Evolutionary conservation across 306 rosid genomes (phyloP).

Genomic region (Malus domestica): ASM211411v1 NC_041799.1:15764001-15764500

Average conservation of each 20-base stretch:
- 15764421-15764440: background rate
- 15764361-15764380: background rate
- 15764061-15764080: background rate
- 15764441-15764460: background rate
- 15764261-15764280: background rate
- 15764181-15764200: slow-evolving; percentile 36
- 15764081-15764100: slow-evolving; percentile 45
- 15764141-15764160: slow-evolving; percentile 86
- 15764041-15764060: slow-evolving; percentile 23
- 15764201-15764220: slow-evolving; percentile 11
- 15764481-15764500: background rate
- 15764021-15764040: background rate
- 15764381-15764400: background rate
- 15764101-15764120: slow-evolving; percentile 92
- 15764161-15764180: slow-evolving; percentile 97
- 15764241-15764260: background rate
- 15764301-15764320: background rate
- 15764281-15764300: background rate
- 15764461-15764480: background rate
- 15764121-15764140: slow-evolving; percentile 85
- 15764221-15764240: background rate
- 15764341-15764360: background rate
- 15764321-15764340: background rate
- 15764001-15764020: background rate
- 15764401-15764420: background rate